Evolutionary conservation across 345 rosid genomes (phyloP), one percentile per base, ranked within the genome.

Genomic region (Ceriops zippeliana): DNA sequence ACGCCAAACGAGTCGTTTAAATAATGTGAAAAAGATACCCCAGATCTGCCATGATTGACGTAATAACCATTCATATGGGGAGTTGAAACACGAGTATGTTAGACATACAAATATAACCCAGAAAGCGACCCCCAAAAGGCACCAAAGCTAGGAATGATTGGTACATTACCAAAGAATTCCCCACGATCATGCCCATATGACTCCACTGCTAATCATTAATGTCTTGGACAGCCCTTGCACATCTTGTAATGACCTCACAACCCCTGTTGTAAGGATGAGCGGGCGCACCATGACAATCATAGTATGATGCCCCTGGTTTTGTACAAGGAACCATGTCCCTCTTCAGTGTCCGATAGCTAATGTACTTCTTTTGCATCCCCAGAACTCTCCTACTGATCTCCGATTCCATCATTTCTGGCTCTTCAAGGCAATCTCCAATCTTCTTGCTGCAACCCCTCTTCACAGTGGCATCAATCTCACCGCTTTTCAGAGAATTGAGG

Each of bases 311-410:
- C 58, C 99, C 99, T 30, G 99, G 88, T 69, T 73, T 87, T 17
- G 70, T 75, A 84, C 99, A 95, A 4, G 99, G 99, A 69, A 90
- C 93, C 84, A 89, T 82, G 79, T 92, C 93, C 70, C 96, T 87
- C 78, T 63, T 87, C 76, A 92, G 78, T 28, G 98, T 88, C 79
- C 79, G 97, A 71, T 95, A 92, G 65, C 99, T 91, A 21, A 95
- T 92, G 83, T 87, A 92, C 80, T 75, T 82, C 73, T 75, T 86
- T 69, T 76, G 91, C 78, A 82, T 79, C 71, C 85, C 58, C 31
- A 90, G 70, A 19, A 86, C 78, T 74, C 97, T 87, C 85, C 92
- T 80, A 77, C 78, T 90, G 72, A 62, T 83, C 73, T 91, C 93
- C 4, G 92, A 83, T 53, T 91, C 90, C 97, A 95, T 83, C 97